Evolutionary conservation across 164 flowering plant genomes (phyloP).

Genomic region (Brasenia schreberi): DNA sequence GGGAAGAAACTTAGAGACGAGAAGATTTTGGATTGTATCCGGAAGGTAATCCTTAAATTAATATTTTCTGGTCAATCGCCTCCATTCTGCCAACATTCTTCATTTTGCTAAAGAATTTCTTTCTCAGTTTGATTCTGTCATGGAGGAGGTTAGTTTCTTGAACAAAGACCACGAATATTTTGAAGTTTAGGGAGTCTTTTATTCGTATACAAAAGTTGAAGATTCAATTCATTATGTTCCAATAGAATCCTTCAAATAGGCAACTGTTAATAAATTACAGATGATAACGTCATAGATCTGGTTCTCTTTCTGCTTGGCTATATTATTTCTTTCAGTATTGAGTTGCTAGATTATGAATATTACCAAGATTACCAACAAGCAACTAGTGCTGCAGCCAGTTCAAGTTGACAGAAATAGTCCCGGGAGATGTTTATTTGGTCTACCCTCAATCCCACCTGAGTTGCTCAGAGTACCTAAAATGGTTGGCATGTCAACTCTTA

Average conservation of each 20-base stretch:
- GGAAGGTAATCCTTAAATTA: constrained; percentile 25
- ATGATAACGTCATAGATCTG: no score
- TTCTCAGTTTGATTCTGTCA: not conserved
- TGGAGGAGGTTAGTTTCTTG: not conserved
- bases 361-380: no score
- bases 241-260: no score
- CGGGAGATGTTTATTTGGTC: not conserved
- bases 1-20: constrained; percentile 82
- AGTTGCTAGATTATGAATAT: no score
- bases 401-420: no score
- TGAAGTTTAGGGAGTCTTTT: not conserved
- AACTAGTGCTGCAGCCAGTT: no score
- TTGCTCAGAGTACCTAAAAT: not conserved
- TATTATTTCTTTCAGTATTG: no score
- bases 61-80: no score
- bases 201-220: no score
- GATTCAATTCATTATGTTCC: no score
- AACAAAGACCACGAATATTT: not conserved
- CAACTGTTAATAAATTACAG: no score
- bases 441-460: not conserved
- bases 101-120: not conserved
- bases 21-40: constrained; percentile 47
- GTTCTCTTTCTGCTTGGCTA: no score
- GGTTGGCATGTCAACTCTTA: not conserved
- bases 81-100: not conserved